Base-by-base conservation (phyloP, 2,329 filamentous ascomycete genomes). In the Penicillium sp. region DNA sequence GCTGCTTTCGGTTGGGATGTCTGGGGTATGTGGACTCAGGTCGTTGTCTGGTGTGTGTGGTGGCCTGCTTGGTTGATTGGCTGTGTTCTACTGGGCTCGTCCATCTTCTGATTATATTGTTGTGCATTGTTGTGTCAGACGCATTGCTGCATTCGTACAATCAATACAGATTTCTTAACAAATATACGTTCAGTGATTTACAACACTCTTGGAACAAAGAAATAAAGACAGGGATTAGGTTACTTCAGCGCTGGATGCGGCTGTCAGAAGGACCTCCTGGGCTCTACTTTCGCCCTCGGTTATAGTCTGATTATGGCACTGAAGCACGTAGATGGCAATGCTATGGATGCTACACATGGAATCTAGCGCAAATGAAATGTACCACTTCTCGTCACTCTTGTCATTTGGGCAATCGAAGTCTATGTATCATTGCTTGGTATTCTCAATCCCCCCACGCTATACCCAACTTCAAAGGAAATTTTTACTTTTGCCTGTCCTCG, bases 1-100 rank as follows among this genome's bases (percentile, higher is more conserved):
- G 89, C 90, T 1, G 90, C 89, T 5, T 91, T 94, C 69, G 91
- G 89, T 0, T 96, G 91, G 91, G 83, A 90, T 67, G 85, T 96
- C 11, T 91, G 88, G 84, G 90, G 91, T 1, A 84, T 94, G 81
- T 95, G 91, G 78, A 95, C 91, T 1, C 87, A 90, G 56, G 85
- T 96, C 16, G 84, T 95, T 10, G 82, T 96, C n/a, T 96, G 91
- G 90, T 89, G 91, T 69, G 86, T 96, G 40, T 97, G 92, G 92
- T 94, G 91, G 88, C 92, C 92, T 0, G 91, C 90, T 7, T 97
- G 92, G 92, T 72, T 94, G 35, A 82, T 86, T 7, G 89, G 78
- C 4, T 69, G 67, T 55, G 64, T 72, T 0, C 53, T 72, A 29
- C 47, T 74, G 43, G 70, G 67, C 19, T 70, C 67, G 29, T 73